Evolutionary conservation across 768 basidiomycete genomes (phyloP).

Genomic region (Mycena alexandri): DNA sequence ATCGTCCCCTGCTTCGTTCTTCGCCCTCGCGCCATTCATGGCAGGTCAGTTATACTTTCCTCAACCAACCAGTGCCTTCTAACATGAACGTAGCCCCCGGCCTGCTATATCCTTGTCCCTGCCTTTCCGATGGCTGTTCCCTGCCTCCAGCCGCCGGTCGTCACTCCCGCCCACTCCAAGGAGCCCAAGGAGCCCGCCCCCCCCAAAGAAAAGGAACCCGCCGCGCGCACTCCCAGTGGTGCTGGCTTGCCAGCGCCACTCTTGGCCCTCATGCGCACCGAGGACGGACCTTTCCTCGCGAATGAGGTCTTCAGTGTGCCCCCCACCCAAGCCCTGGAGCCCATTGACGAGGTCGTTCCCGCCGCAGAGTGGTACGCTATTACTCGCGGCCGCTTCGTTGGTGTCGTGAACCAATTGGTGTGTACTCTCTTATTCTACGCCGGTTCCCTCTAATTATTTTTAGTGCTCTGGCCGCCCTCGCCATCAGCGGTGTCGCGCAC

Average conservation of each 20-base stretch:
- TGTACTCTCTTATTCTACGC: too few species aligned
- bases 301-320: background rate
- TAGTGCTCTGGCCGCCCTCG: background rate
- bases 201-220: too few species aligned
- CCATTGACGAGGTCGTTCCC: background rate
- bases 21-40: too few species aligned
- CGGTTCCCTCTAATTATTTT: background rate
- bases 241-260: background rate
- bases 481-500: constrained; percentile 11
- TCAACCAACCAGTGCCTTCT: too few species aligned
- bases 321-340: background rate
- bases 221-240: background rate
- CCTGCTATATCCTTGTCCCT: too few species aligned
- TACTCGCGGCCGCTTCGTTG: constrained; percentile 2
- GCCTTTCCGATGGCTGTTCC: too few species aligned
- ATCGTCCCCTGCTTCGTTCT: too few species aligned
- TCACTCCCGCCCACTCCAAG: too few species aligned
- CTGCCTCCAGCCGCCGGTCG: too few species aligned
- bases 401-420: constrained; percentile 1
- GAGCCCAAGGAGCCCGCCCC: background rate
- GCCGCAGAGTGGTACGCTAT: constrained; percentile 7
- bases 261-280: background rate
- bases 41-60: too few species aligned
- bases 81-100: too few species aligned
- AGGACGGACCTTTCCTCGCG: constrained; percentile 1